Evolutionary conservation across 352 stramenopile species (phyloP).

Genomic region (Globisporangium sylvaticum): DNA sequence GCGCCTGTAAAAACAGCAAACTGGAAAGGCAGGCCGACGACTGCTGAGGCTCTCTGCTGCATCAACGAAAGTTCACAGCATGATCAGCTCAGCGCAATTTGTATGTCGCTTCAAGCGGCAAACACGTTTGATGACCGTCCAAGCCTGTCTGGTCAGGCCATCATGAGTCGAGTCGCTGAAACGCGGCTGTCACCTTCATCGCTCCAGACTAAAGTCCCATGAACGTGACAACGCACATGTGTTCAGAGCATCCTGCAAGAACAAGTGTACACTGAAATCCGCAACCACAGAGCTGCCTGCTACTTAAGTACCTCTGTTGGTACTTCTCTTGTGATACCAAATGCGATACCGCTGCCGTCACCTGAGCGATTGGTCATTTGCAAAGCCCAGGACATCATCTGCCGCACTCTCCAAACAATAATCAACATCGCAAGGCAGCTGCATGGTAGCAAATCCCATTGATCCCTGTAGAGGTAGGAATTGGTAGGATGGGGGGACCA

Average conservation of each 20-base stretch:
- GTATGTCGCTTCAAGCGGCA: not conserved
- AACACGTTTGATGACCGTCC: not conserved
- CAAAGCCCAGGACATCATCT: not conserved
- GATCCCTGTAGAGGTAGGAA: not conserved
- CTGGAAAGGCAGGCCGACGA: not conserved
- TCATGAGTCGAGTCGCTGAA: not conserved
- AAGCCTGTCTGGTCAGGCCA: not conserved
- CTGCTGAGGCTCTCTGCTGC: not conserved
- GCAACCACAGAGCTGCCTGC: not conserved
- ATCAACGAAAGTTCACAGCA: not conserved
- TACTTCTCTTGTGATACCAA: not conserved
- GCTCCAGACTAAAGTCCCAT: not conserved
- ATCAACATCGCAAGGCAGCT: not conserved
- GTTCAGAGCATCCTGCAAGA: not conserved
- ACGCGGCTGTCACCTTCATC: not conserved
- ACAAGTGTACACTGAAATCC: too few species aligned
- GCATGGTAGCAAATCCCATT: not conserved
- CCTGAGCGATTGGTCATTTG: not conserved
- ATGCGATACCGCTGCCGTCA: not conserved
- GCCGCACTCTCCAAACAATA: not conserved
- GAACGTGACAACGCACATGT: not conserved
- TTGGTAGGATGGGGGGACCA: not conserved
- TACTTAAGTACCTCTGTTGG: not conserved
- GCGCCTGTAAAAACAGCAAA: too few species aligned
- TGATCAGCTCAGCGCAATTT: not conserved